A percentile compares a stretch with the other conserved stretches of the same genome.
Conservation (phyloP, 768 basidiomycete genomes). For the Clitopilus passeckerianus region DNA sequence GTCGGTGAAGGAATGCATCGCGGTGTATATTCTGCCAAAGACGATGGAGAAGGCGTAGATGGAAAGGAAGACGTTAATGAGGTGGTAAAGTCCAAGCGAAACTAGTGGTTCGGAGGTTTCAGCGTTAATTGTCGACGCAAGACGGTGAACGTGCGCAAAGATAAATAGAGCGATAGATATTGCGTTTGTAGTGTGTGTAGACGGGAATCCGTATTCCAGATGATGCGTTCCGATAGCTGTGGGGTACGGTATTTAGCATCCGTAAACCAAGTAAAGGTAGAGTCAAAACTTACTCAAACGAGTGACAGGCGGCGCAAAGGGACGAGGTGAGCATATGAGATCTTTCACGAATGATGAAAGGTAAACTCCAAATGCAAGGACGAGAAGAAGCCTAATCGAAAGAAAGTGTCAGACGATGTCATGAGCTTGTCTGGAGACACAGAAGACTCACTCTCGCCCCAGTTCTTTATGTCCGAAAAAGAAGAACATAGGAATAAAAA, state of each 20-base stretch:
- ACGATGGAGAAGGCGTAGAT: constrained; percentile 70
- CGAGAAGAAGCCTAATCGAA: constrained; percentile 50
- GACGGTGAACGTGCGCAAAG: constrained; percentile 51
- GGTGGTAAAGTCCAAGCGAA: constrained; percentile 38
- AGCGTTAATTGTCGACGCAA: constrained; percentile 26
- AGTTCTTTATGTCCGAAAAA: constrained; percentile 80
- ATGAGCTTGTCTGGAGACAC: constrained; percentile 6
- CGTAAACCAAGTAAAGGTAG: background rate
- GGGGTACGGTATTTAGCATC: background rate
- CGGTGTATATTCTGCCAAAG: constrained; percentile 78
- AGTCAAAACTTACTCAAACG: constrained; percentile 60
- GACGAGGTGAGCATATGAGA: constrained; percentile 83
- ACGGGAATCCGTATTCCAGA: constrained; percentile 93
- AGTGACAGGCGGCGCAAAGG: constrained; percentile 87
- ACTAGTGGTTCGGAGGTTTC: constrained; percentile 27
- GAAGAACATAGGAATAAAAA: constrained; percentile 76
- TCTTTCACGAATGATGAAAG: constrained; percentile 87
- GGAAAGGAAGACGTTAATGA: constrained; percentile 37
- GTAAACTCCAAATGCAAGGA: constrained; percentile 80
- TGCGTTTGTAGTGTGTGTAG: constrained; percentile 90
- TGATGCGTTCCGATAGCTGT: constrained; percentile 76
- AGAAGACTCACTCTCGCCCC: constrained; percentile 60
- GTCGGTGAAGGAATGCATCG: constrained; percentile 86
- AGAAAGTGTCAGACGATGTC: background rate
- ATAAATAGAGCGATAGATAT: constrained; percentile 87